Percentiles rank a stretch among this genome's conserved stretches.
phyloP scores from a whole-genome alignment of 1,284 basidiomycete genomes.

The Melampsora americana region DNA sequence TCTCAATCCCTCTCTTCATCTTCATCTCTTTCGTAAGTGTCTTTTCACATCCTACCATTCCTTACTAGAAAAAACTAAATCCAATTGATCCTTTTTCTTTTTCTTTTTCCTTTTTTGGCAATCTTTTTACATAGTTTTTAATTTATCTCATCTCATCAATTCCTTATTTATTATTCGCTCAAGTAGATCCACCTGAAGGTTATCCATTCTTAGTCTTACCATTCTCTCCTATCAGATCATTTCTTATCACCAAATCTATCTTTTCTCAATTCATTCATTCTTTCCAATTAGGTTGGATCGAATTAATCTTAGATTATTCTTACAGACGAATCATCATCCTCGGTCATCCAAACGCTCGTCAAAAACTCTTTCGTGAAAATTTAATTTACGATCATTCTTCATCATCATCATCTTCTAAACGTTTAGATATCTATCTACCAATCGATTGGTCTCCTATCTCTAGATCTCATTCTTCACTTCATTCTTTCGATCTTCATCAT shows the following conservation, averaged over 20 bases:
- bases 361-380: slow-evolving; percentile 15
- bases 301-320: slow-evolving; percentile 32
- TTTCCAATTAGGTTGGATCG: slow-evolving; percentile 4
- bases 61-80: neutral
- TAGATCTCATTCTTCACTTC: slow-evolving; percentile 47
- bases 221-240: slow-evolving; percentile 51
- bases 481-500: slow-evolving; percentile 44
- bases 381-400: slow-evolving; percentile 51
- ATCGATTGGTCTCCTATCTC: neutral
- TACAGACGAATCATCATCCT: slow-evolving; percentile 26
- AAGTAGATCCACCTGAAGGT: slow-evolving; percentile 47
- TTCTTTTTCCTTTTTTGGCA: slow-evolving; percentile 49
- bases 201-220: slow-evolving; percentile 48
- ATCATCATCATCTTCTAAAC: slow-evolving; percentile 10
- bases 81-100: slow-evolving; percentile 49
- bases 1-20: slow-evolving; percentile 51
- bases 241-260: slow-evolving; percentile 51
- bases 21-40: slow-evolving; percentile 15
- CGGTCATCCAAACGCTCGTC: neutral
- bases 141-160: slow-evolving; percentile 49
- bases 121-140: slow-evolving; percentile 51
- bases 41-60: neutral
- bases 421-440: slow-evolving; percentile 25
- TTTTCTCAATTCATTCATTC: neutral
- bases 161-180: slow-evolving; percentile 48